phyloP scores from a whole-genome alignment of 139 green algal genomes.

The Chlamydomonas applanata region DNA sequence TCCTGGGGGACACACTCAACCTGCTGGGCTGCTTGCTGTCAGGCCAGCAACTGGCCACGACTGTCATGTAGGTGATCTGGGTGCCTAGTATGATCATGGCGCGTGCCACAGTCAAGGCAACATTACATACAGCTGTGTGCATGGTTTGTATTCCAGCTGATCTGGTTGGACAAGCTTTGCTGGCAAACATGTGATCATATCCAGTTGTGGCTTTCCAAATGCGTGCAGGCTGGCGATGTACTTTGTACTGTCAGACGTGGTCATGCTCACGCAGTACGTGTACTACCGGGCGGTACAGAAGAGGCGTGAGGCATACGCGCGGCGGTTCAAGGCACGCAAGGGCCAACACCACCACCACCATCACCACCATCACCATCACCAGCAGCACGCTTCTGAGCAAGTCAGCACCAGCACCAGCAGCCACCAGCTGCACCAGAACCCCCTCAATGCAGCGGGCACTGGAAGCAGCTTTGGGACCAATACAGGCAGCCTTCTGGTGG shows the following conservation, averaged over 20 bases:
- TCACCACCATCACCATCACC: constrained; percentile 21
- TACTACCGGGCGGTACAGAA: constrained; percentile 62
- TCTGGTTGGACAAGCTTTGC: background rate
- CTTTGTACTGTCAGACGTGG: constrained; percentile 71
- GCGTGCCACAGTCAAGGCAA: no score
- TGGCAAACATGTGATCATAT: no score
- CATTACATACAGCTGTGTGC: background rate
- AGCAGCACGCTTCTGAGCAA: background rate
- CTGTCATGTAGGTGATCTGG: background rate
- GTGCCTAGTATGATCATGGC: no score
- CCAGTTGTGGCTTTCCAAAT: no score
- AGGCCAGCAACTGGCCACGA: constrained; percentile 80
- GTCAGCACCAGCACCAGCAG: constrained; percentile 14
- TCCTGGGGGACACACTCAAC: constrained; percentile 65
- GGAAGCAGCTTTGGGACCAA: no score
- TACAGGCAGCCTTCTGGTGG: no score
- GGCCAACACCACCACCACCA: constrained; percentile 16
- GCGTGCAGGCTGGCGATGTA: constrained; percentile 43
- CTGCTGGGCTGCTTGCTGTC: constrained; percentile 81
- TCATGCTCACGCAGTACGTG: constrained; percentile 78
- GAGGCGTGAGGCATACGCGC: background rate
- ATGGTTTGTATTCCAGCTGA: background rate
- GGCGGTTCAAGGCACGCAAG: background rate
- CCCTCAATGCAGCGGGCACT: no score
- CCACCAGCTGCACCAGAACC: constrained; percentile 13